Conservation (phyloP, 306 rosid species). For the Prunus kanzakura region DNA sequence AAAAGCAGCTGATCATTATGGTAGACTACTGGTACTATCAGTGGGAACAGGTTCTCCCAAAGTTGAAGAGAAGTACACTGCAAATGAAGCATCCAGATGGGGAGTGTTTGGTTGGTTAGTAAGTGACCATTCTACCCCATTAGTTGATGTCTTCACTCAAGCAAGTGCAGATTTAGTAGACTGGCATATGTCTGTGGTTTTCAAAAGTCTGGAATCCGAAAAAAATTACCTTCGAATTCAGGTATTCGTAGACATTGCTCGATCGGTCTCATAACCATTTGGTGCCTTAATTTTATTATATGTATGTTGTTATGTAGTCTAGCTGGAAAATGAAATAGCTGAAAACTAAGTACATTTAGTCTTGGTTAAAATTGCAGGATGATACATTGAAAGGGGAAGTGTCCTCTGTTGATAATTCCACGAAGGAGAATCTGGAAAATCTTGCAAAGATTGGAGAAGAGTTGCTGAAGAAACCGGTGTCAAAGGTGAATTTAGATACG, state of each 20-base stretch:
- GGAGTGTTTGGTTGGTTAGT: slow-evolving; percentile 36
- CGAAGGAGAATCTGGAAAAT: background rate
- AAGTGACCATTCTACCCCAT: background rate
- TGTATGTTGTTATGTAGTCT: background rate
- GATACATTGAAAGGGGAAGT: background rate
- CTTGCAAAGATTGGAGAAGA: background rate
- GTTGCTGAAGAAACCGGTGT: too few species aligned
- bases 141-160: background rate
- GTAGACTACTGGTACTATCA: too few species aligned
- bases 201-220: background rate
- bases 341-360: background rate
- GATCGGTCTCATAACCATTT: background rate
- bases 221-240: slow-evolving; percentile 41
- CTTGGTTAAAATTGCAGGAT: background rate
- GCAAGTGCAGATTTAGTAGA: background rate
- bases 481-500: too few species aligned
- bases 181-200: background rate
- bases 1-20: background rate
- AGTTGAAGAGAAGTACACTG: too few species aligned
- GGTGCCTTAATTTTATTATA: background rate
- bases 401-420: background rate
- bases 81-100: slow-evolving; percentile 34
- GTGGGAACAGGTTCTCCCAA: too few species aligned
- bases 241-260: slow-evolving; percentile 13
- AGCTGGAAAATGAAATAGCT: background rate